Evolutionary conservation across 129 eudicot species (phyloP).

Genomic region (Chrysanthemum lavandulifolium): DNA sequence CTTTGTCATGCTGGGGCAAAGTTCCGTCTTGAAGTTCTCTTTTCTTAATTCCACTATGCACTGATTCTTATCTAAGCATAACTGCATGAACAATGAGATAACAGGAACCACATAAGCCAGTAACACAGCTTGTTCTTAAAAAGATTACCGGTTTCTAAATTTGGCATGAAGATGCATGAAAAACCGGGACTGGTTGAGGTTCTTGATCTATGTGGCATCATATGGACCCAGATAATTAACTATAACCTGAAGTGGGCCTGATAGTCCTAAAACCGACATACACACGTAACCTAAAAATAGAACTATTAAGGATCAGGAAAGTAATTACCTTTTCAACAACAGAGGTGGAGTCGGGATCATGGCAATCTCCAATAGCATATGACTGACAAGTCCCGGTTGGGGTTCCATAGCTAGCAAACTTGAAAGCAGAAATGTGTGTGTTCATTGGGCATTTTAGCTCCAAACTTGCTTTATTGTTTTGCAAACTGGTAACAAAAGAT

Average conservation of each 20-base stretch:
- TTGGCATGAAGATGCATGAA: constrained; percentile 4
- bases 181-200: background rate
- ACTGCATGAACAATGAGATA: constrained; percentile 3
- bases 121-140: background rate
- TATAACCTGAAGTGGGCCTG: background rate
- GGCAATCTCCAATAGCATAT: constrained; percentile 65
- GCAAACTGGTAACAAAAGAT: constrained; percentile 40
- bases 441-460: constrained; percentile 59
- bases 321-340: constrained; percentile 58
- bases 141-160: background rate
- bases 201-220: background rate
- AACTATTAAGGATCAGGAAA: background rate
- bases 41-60: constrained; percentile 36
- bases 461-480: constrained; percentile 36
- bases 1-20: constrained; percentile 56
- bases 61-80: constrained; percentile 55
- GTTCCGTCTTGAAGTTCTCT: constrained; percentile 41
- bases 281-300: background rate
- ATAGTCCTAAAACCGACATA: background rate
- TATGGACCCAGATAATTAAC: background rate
- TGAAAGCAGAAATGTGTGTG: constrained; percentile 54
- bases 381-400: constrained; percentile 76
- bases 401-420: constrained; percentile 90
- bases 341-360: constrained; percentile 66
- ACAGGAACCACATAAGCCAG: background rate